Percentiles rank a stretch among this genome's conserved stretches.
These are phyloP conservation scores for Euptelea pleiosperma DNA, from an alignment of 164 flowering plant species.

Conservation along the genomic window DNA sequence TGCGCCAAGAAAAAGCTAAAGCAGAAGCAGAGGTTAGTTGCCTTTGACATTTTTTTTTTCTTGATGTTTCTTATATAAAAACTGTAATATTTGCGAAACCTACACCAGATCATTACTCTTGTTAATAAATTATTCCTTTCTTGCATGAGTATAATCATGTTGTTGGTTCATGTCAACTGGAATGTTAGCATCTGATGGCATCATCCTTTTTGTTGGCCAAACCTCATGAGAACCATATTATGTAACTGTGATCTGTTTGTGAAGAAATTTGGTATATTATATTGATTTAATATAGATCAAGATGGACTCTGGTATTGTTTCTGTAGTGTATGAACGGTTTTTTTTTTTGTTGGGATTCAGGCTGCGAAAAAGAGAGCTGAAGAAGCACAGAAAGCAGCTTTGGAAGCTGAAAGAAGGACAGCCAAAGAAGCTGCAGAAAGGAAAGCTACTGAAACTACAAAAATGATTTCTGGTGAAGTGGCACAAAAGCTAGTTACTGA, in stretches of 20 bases:
- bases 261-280: background rate
- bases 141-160: no score
- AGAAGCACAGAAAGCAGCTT: slow-evolving; percentile 51
- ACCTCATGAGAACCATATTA: background rate
- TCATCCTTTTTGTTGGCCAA: background rate
- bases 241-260: background rate
- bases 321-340: background rate
- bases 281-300: no score
- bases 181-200: background rate
- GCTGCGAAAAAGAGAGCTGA: slow-evolving; percentile 51
- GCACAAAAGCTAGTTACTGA: slow-evolving; percentile 18
- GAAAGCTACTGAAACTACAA: slow-evolving; percentile 34
- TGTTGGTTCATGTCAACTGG: no score
- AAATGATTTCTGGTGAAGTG: slow-evolving; percentile 17
- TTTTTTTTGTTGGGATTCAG: slow-evolving; percentile 11
- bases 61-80: background rate
- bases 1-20: slow-evolving; percentile 64
- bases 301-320: background rate
- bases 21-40: slow-evolving; percentile 66
- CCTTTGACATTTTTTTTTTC: slow-evolving; percentile 2
- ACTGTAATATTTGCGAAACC: background rate
- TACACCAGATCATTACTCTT: background rate
- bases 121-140: background rate
- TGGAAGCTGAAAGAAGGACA: slow-evolving; percentile 64
- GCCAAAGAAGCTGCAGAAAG: slow-evolving; percentile 66